phyloP scores from a whole-genome alignment of 2,329 filamentous ascomycete genomes.

The Sporothrix pseudoabietina region DNA sequence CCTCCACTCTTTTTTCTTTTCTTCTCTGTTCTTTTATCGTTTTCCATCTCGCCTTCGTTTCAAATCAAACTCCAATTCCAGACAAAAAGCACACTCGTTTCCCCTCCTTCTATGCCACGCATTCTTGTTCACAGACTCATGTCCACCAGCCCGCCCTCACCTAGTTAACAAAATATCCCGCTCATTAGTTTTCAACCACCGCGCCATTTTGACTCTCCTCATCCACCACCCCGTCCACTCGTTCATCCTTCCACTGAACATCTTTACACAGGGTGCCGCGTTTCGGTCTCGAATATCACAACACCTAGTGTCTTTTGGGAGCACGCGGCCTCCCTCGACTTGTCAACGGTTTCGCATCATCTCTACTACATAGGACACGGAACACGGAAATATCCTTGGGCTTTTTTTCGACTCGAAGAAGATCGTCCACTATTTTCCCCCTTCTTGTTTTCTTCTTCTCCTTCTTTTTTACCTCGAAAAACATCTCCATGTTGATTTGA shows the following conservation, averaged over 20 bases:
- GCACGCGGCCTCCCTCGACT: slow-evolving; percentile 8
- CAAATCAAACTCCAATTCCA: background rate
- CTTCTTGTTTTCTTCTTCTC: background rate
- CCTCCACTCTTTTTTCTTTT: slow-evolving; percentile 8
- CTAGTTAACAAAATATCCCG: slow-evolving; percentile 1
- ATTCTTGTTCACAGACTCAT: background rate
- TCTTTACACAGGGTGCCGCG: background rate
- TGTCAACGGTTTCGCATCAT: slow-evolving; percentile 19
- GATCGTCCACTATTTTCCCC: background rate
- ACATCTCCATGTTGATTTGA: background rate
- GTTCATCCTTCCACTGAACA: slow-evolving; percentile 7
- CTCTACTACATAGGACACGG: slow-evolving; percentile 7
- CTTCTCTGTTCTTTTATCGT: background rate
- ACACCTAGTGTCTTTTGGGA: background rate
- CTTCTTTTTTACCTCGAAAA: background rate
- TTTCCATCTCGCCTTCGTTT: slow-evolving; percentile 10
- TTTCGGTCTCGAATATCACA: background rate
- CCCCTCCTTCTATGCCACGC: background rate
- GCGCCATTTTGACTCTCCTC: slow-evolving; percentile 21
- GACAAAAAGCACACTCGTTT: background rate
- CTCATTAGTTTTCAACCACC: background rate
- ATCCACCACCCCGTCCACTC: background rate
- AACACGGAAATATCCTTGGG: background rate
- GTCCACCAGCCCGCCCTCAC: slow-evolving; percentile 4
- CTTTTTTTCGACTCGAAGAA: background rate